phyloP scores from a whole-genome alignment of 768 basidiomycete species.

The Podaxis pistillaris region DNA sequence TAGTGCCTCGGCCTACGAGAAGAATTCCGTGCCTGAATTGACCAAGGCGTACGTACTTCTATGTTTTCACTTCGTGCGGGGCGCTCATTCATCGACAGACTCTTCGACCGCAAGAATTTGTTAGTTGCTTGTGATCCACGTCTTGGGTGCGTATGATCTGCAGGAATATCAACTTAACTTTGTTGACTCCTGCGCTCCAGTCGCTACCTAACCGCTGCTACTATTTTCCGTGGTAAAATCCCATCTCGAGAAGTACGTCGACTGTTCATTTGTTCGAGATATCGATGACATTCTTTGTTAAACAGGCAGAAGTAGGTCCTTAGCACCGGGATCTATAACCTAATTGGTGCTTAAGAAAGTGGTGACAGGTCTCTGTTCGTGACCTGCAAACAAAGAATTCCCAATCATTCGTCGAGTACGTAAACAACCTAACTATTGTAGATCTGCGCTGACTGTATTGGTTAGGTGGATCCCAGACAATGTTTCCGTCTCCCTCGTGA shows the following conservation, averaged over 20 bases:
- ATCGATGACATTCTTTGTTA: conserved; percentile 35
- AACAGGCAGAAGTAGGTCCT: conserved; percentile 51
- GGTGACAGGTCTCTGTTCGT: conserved; percentile 57
- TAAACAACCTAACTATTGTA: conserved; percentile 7
- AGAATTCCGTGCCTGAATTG: conserved; percentile 62
- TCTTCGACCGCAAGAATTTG: conserved; percentile 79
- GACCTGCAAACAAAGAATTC: conserved; percentile 79
- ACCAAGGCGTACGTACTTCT: conserved; percentile 59
- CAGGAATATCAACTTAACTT: conserved; percentile 5
- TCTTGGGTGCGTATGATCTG: conserved; percentile 52
- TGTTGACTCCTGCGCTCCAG: conserved; percentile 31
- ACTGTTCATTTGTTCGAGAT: conserved; percentile 18
- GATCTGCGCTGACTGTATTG: not conserved
- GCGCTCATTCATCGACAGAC: conserved; percentile 33
- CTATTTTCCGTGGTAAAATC: conserved; percentile 83
- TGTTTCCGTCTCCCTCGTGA: conserved; percentile 79
- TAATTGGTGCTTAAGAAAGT: conserved; percentile 19
- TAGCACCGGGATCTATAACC: conserved; percentile 22
- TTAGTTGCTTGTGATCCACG: conserved; percentile 83
- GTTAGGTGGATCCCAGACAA: conserved; percentile 88
- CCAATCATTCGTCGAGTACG: conserved; percentile 76
- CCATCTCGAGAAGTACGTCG: conserved; percentile 74
- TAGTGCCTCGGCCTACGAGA: conserved; percentile 58
- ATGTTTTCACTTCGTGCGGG: not conserved
- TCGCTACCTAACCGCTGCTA: conserved; percentile 84